Base-by-base conservation (phyloP, 148 eudicot species). In the Beta vulgaris region DNA sequence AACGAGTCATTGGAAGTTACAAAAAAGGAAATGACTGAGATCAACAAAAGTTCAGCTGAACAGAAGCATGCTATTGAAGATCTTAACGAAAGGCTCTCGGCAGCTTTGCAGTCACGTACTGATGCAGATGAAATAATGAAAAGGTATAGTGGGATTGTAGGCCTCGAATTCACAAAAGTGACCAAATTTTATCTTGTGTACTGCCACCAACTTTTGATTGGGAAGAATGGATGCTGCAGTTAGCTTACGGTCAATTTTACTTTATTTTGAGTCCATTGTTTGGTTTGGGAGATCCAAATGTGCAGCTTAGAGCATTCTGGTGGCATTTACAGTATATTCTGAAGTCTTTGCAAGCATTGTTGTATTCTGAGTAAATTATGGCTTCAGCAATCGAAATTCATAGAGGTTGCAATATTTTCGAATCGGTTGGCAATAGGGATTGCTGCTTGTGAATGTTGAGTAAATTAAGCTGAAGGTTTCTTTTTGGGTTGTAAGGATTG, bases 61-160 rank as follows among this genome's bases (percentile, higher is more conserved):
- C 96, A 90, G 78, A 94, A 86, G 73, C 90, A 91, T 83, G 85
- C 80, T 44, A 77, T 90, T 75, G 97, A 88, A 77, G 97, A 91
- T 84, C 89, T 91, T 58, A 91, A 85, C 68, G 90, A 83, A 84
- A 84, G 90, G 78, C 87, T 94, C 65, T 64, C 84, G 78, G 88
- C 98, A 75, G 88, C 92, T 76, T 65, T 85, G 84, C 96, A 91
- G 84, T 88, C 97, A 43, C 84, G 86, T 77, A 69, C 82, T 23
- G 98, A 94, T 79, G 96, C 98, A 40, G 87, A 93, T 85, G 97
- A 93, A 82, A 81, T 93, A 74, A 81, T 91, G 71, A 79, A 76
- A 72, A 93, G 97, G 98, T 89, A 78, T 57, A 9, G 16, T 26
- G 2, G 35, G 55, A 63, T 12, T 3, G 25, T 6, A 53, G 59